Base-by-base conservation (phyloP, 768 basidiomycete species). In the Tricholoma sp. region DNA sequence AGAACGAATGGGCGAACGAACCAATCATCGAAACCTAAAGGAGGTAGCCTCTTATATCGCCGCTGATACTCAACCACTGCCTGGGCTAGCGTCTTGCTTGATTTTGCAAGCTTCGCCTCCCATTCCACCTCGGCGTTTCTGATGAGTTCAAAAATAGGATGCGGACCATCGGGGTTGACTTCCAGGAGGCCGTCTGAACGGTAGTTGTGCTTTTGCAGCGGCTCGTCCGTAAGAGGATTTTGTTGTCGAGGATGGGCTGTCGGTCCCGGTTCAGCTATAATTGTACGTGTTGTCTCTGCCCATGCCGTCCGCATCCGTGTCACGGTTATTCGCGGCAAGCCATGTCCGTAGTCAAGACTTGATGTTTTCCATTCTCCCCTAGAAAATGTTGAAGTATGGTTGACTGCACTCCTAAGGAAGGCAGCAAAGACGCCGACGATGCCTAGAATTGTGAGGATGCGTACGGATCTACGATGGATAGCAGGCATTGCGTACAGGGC, bases 11-110 rank as follows among this genome's bases (percentile, higher is more conserved):
- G 27, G 34, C n/a, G 83, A 41, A 71, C 70, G 74, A 77, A 92
- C 94, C 94, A 95, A 34, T 79, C 72, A 66, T 91, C 91, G 63
- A 96, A 97, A 0, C 95, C 94, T 43, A 76, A 76, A 0, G 95
- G 94, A 0, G 94, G 94, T 37, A 79, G 72, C 47, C 89, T 79
- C 21, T 74, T 76, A 69, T 94, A 95, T 63, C 93, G 76, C 39
- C 80, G 76, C 54, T 77, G 77, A 71, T 98, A 97, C 70, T 94
- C 91, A 11, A 70, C 69, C 0, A 87, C 89, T 1, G 94, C 94
- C 55, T 87, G 77, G 29, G 75, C 73, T n/a, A 97, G 74, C 0
- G 88, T 88, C 62, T 77, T 83, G 70, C 89, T 92, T 62, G 95
- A 90, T 54, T 72, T 73, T 8, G 74, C 71, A 22, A 93, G 72